These are phyloP conservation scores for Polytolypa hystricis DNA, from an alignment of 2,329 filamentous ascomycete genomes.

Conservation along the genomic window DNA sequence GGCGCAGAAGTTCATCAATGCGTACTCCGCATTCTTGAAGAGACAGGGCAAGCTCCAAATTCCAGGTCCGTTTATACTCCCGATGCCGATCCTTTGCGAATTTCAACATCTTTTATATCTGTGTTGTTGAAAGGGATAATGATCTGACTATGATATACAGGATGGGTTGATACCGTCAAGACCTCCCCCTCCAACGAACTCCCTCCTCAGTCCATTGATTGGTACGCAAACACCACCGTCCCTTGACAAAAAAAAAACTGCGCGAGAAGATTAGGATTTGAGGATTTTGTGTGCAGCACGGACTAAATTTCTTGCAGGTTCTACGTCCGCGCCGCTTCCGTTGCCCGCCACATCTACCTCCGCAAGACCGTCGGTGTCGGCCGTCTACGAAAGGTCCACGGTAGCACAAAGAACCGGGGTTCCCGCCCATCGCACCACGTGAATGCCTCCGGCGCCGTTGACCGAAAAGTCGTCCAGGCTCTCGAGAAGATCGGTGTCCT, in stretches of 20 bases:
- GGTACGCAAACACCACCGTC: too few relatives aligned
- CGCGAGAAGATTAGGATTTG: too few relatives aligned
- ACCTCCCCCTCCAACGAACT: conserved; percentile 94
- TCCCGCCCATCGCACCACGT: conserved; percentile 86
- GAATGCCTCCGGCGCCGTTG: conserved; percentile 85
- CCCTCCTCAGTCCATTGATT: conserved; percentile 95
- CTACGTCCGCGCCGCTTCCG: conserved; percentile 78
- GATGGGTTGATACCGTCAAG: conserved; percentile 99
- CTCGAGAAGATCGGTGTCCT: conserved; percentile 99
- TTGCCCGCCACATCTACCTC: conserved; percentile 97
- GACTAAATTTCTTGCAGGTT: conserved; percentile 46
- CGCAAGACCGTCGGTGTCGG: conserved; percentile 99
- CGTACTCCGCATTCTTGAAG: conserved; percentile 60
- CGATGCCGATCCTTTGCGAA: conserved; percentile 6
- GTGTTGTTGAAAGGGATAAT: conserved; percentile 10
- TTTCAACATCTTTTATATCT: conserved; percentile 5
- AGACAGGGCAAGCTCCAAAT: conserved; percentile 60
- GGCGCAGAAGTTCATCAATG: conserved; percentile 58
- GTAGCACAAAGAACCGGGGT: conserved; percentile 93
- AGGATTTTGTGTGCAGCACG: too few relatives aligned
- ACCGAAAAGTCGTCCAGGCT: conserved; percentile 94
- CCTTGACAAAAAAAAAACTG: too few relatives aligned
- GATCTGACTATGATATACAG: conserved; percentile 34
- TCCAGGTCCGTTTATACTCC: conserved; percentile 44
- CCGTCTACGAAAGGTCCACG: conserved; percentile 93